Evolutionary conservation across 139 green algal genomes (phyloP).

Genomic region (Closterium sp.): DNA sequence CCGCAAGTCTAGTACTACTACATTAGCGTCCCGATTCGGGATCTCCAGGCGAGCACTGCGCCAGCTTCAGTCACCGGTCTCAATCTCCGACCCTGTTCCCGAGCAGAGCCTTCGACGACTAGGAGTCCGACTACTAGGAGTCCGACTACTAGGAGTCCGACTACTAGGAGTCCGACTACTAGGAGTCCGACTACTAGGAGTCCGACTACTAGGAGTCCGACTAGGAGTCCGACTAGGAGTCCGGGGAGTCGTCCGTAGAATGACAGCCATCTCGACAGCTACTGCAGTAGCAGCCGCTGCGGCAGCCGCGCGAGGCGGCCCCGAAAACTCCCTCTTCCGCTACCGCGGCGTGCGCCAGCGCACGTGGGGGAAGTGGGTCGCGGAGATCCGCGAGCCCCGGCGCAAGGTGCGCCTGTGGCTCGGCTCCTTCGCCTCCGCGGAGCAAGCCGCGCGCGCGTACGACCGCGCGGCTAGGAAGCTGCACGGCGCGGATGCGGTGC

Average conservation of each 20-base stretch:
- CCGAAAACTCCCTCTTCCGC: neutral
- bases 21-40: neutral
- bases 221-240: too few relatives aligned
- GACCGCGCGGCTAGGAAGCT: conserved; percentile 18
- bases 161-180: too few relatives aligned
- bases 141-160: too few relatives aligned
- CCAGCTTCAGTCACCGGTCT: too few relatives aligned
- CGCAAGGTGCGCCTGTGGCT: neutral
- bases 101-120: too few relatives aligned
- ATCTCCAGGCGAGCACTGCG: neutral
- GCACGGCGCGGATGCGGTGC: neutral
- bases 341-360: neutral
- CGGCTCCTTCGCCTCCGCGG: conserved; percentile 2
- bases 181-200: too few relatives aligned
- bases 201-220: too few relatives aligned
- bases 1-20: too few relatives aligned
- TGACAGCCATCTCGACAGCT: neutral
- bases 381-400: neutral
- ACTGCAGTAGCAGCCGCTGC: too few relatives aligned
- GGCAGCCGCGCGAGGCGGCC: too few relatives aligned
- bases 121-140: too few relatives aligned
- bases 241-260: neutral
- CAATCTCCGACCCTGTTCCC: too few relatives aligned
- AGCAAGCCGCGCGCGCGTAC: conserved; percentile 10
- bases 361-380: neutral